A percentile compares a stretch with the other conserved stretches of the same genome.
Evolutionary conservation across 208 protist species (phyloP).

Genomic region (Tetramitus jugosus): DNA sequence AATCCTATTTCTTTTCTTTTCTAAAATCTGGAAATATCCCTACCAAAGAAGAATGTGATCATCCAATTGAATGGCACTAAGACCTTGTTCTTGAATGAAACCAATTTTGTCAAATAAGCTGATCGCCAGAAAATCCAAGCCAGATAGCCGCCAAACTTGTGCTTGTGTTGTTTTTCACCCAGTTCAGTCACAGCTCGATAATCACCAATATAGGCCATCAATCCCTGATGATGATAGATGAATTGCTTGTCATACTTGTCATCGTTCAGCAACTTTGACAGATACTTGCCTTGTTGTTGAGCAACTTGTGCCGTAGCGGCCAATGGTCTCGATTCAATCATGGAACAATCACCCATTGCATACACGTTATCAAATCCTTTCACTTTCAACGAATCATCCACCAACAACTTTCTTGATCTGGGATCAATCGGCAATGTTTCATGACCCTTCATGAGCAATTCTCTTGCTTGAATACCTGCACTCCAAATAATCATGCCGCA

Average conservation of each 20-base stretch:
- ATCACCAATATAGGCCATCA: conserved; percentile 30
- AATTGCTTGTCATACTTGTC: conserved; percentile 1
- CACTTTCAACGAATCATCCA: neutral
- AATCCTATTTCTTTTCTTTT: neutral
- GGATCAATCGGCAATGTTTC: neutral
- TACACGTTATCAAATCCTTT: conserved; percentile 29
- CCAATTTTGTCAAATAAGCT: conserved; percentile 35
- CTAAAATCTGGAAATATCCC: conserved; percentile 30
- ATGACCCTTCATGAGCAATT: conserved; percentile 27
- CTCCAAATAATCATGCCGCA: conserved; percentile 30
- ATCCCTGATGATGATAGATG: conserved; percentile 26
- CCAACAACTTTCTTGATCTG: neutral
- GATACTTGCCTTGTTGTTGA: conserved; percentile 31
- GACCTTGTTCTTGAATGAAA: conserved; percentile 27
- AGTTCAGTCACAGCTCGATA: conserved; percentile 23
- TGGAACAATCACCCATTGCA: conserved; percentile 33
- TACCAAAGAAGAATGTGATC: conserved; percentile 18
- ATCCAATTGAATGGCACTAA: conserved; percentile 36
- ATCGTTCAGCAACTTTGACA: conserved; percentile 30
- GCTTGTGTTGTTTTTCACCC: too few relatives aligned
- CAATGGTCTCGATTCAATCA: neutral
- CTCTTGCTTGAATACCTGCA: conserved; percentile 29
- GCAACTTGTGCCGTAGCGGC: conserved; percentile 38
- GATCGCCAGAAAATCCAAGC: conserved; percentile 30
- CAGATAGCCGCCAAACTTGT: conserved; percentile 15